Evolutionary conservation across 2,329 filamentous ascomycete species (phyloP).

Genomic region (Aureobasidium namibiae): DNA sequence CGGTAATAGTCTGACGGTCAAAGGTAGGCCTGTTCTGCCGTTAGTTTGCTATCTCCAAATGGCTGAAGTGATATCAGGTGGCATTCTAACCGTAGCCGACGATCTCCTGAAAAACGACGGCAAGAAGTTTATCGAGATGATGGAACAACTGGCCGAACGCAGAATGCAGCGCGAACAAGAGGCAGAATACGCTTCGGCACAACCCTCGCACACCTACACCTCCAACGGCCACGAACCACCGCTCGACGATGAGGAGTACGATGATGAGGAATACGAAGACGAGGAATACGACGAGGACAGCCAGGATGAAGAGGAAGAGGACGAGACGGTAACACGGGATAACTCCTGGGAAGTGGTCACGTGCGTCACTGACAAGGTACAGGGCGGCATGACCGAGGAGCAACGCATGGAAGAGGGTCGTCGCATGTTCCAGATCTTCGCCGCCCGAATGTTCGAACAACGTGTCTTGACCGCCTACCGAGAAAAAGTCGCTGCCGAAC

Average conservation of each 20-base stretch:
- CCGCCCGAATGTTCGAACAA: slow-evolving; percentile 98
- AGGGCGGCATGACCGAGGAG: slow-evolving; percentile 88
- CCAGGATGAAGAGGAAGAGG: slow-evolving; percentile 52
- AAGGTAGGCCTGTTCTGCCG: slow-evolving; percentile 46
- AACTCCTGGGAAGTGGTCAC: slow-evolving; percentile 13
- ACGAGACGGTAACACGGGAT: slow-evolving; percentile 48
- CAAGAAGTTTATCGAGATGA: slow-evolving; percentile 99
- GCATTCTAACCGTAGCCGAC: slow-evolving; percentile 96
- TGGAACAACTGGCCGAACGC: slow-evolving; percentile 96
- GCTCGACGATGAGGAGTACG: slow-evolving; percentile 69
- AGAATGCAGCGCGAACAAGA: slow-evolving; percentile 96
- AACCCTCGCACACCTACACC: slow-evolving; percentile 45
- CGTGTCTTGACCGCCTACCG: slow-evolving; percentile 93
- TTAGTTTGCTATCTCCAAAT: neutral
- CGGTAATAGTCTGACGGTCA: slow-evolving; percentile 92
- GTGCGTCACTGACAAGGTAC: slow-evolving; percentile 17
- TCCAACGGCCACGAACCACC: slow-evolving; percentile 55
- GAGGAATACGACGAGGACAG: slow-evolving; percentile 57
- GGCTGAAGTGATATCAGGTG: slow-evolving; percentile 53
- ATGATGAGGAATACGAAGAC: slow-evolving; percentile 65
- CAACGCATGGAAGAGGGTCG: slow-evolving; percentile 98
- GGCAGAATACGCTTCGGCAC: slow-evolving; percentile 59
- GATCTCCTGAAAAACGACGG: slow-evolving; percentile 98
- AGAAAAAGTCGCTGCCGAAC: slow-evolving; percentile 90
- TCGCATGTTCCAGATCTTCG: slow-evolving; percentile 99